Conservation (phyloP, 2,329 filamentous ascomycete species). For the Fusarium austroafricanum region DNA sequence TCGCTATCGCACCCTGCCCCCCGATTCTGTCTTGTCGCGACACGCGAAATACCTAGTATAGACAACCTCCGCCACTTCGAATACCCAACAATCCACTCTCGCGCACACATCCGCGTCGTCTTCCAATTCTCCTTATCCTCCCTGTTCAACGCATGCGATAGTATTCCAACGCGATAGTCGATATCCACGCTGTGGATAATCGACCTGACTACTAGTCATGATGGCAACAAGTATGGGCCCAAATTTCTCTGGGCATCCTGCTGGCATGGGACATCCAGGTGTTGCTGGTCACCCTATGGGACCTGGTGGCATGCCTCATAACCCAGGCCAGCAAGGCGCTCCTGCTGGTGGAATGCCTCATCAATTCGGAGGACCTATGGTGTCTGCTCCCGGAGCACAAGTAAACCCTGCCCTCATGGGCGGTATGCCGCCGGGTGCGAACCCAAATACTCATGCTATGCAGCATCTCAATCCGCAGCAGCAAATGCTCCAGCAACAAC, state of each 20-base stretch:
- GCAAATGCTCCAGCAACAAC: slow-evolving; percentile 68
- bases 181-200: slow-evolving; percentile 71
- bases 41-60: slow-evolving; percentile 45
- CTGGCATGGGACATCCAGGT: slow-evolving; percentile 77
- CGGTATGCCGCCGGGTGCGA: slow-evolving; percentile 77
- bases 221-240: slow-evolving; percentile 75
- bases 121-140: slow-evolving; percentile 15
- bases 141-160: slow-evolving; percentile 55
- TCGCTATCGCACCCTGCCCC: slow-evolving; percentile 39
- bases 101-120: slow-evolving; percentile 31
- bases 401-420: slow-evolving; percentile 82
- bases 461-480: slow-evolving; percentile 75
- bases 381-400: slow-evolving; percentile 77
- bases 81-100: slow-evolving; percentile 31
- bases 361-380: slow-evolving; percentile 75
- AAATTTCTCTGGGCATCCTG: slow-evolving; percentile 74
- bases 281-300: slow-evolving; percentile 74
- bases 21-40: slow-evolving; percentile 44
- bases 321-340: slow-evolving; percentile 75
- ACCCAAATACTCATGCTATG: slow-evolving; percentile 75
- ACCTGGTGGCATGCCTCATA: slow-evolving; percentile 70
- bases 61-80: slow-evolving; percentile 26
- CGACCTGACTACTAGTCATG: slow-evolving; percentile 64
- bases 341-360: slow-evolving; percentile 74
- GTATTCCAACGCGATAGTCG: slow-evolving; percentile 58